phyloP scores from a whole-genome alignment of 768 basidiomycete genomes.

The Suillus hirtellus region DNA sequence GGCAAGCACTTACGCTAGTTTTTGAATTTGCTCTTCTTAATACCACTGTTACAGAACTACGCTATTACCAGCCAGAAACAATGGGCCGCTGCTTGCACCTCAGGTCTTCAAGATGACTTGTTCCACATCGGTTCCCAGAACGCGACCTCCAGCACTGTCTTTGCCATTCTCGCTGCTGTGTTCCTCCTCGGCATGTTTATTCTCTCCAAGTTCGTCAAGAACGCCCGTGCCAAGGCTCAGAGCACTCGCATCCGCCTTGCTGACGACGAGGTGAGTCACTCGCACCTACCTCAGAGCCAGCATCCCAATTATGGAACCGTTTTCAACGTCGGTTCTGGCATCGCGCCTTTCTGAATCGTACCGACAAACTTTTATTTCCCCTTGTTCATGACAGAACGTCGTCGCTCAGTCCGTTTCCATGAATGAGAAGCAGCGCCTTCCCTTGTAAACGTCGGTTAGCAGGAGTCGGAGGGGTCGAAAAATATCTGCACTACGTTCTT shows the following conservation, averaged over 20 bases:
- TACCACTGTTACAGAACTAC: constrained; percentile 36
- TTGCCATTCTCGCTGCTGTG: constrained; percentile 37
- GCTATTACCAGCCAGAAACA: constrained; percentile 45
- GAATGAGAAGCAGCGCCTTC: constrained; percentile 29
- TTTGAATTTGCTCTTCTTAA: background rate
- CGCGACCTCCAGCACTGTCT: constrained; percentile 32
- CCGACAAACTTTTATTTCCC: constrained; percentile 16
- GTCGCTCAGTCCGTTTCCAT: constrained; percentile 25
- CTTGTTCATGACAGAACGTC: constrained; percentile 19
- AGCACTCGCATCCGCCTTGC: constrained; percentile 36
- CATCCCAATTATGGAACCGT: constrained; percentile 15
- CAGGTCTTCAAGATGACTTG: constrained; percentile 30
- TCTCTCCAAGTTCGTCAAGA: constrained; percentile 37
- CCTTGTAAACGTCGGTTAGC: constrained; percentile 20
- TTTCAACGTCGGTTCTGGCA: constrained; percentile 12
- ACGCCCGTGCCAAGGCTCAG: constrained; percentile 29
- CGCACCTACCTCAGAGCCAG: background rate
- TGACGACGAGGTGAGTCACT: constrained; percentile 38
- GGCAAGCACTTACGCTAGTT: constrained; percentile 40
- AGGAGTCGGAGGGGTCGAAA: constrained; percentile 7
- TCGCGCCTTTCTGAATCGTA: constrained; percentile 6
- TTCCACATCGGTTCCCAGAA: constrained; percentile 32
- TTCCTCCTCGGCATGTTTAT: constrained; percentile 35
- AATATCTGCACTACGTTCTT: background rate
- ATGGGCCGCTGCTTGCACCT: constrained; percentile 44